Evolutionary conservation across 2,329 filamentous ascomycete species (phyloP).

Genomic region (Calonectria ilicicola): DNA sequence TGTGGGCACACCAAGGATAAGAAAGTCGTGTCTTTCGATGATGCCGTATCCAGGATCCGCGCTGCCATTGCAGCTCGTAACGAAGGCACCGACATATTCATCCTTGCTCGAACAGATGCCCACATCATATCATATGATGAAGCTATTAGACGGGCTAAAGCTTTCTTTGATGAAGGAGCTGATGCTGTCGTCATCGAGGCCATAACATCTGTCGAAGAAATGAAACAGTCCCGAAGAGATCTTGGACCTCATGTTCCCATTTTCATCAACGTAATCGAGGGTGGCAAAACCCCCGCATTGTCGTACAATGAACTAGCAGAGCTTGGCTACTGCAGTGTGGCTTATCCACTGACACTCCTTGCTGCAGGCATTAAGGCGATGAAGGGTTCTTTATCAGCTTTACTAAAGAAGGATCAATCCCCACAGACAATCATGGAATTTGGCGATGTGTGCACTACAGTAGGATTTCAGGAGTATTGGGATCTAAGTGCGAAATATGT

Average conservation of each 20-base stretch:
- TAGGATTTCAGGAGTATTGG: conserved; percentile 15
- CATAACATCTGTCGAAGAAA: conserved; percentile 8
- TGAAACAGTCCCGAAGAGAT: conserved; percentile 7
- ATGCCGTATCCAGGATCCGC: background rate
- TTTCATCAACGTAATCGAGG: conserved; percentile 8
- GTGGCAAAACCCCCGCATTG: background rate
- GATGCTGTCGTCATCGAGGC: conserved; percentile 12
- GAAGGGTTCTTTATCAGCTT: background rate
- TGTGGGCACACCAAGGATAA: conserved; percentile 13
- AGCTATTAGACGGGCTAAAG: background rate
- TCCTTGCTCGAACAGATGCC: conserved; percentile 4
- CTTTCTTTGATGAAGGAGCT: conserved; percentile 6
- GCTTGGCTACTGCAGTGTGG: conserved; percentile 12
- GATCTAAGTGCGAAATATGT: background rate
- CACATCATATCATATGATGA: conserved; percentile 10
- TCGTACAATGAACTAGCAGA: conserved; percentile 2
- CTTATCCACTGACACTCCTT: conserved; percentile 2
- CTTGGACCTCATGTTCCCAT: background rate
- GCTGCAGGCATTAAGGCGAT: conserved; percentile 10
- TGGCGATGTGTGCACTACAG: background rate
- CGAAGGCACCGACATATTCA: conserved; percentile 7
- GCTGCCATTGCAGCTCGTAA: conserved; percentile 6
- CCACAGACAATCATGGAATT: conserved; percentile 6
- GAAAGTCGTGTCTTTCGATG: conserved; percentile 1
- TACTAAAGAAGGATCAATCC: background rate